Percentiles rank a stretch among this genome's conserved stretches.
Evolutionary conservation across 768 basidiomycete genomes (phyloP).

Genomic region (Lactarius hatsudake): DNA sequence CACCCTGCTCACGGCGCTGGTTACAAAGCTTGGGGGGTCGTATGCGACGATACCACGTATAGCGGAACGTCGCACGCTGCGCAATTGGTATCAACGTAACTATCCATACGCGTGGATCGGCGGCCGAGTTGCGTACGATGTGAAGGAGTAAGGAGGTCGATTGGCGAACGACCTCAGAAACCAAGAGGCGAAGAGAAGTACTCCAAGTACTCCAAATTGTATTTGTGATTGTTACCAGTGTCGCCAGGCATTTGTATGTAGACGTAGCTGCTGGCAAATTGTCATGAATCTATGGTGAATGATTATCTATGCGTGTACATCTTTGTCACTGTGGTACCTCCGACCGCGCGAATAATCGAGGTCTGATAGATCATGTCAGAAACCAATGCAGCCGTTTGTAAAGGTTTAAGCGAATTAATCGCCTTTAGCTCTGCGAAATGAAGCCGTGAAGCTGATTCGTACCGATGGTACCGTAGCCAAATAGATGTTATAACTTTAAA

Average conservation of each 20-base stretch:
- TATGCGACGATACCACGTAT: constrained; percentile 84
- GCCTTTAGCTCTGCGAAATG: too few species aligned
- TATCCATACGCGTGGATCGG: constrained; percentile 91
- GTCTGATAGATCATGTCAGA: too few species aligned
- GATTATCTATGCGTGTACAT: too few species aligned
- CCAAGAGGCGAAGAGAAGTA: neutral
- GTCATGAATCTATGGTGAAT: neutral
- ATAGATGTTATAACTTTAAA: too few species aligned
- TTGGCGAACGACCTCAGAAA: neutral
- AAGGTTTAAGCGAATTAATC: too few species aligned
- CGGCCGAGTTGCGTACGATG: constrained; percentile 62
- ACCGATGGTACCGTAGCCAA: too few species aligned
- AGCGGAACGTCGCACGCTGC: constrained; percentile 67
- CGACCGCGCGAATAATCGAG: too few species aligned
- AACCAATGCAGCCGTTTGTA: too few species aligned
- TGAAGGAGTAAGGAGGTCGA: constrained; percentile 7
- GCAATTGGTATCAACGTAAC: constrained; percentile 91
- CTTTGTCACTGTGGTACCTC: too few species aligned
- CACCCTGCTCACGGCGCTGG: constrained; percentile 17
- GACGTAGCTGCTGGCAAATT: neutral
- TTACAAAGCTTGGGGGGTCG: constrained; percentile 78
- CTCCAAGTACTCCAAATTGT: neutral
- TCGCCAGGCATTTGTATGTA: neutral
- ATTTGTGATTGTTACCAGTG: neutral
- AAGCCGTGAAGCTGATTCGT: too few species aligned